phyloP scores from a whole-genome alignment of 108 stramenopile genomes.

The Stephanodiscus triporus region DNA sequence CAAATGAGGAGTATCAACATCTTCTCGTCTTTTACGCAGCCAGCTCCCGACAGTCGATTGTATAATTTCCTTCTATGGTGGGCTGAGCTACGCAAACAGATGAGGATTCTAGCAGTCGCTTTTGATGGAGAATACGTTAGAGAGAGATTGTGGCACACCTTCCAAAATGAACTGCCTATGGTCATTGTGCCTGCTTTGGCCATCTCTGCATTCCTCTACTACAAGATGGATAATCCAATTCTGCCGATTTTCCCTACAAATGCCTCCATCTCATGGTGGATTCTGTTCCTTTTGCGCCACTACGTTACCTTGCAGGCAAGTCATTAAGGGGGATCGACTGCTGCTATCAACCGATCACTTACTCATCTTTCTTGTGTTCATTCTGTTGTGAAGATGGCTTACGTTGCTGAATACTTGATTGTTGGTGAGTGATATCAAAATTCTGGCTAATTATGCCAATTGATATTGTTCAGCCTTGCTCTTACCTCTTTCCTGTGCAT shows the following conservation, averaged over 20 bases:
- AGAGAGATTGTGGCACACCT: constrained; percentile 9
- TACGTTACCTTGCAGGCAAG: constrained; percentile 53
- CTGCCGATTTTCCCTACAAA: constrained; percentile 62
- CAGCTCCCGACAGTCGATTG: constrained; percentile 13
- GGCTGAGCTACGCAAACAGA: constrained; percentile 25
- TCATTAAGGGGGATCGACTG: neutral
- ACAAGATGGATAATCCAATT: constrained; percentile 68
- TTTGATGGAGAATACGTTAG: constrained; percentile 35
- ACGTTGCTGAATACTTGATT: constrained; percentile 59
- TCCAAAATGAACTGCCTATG: constrained; percentile 25
- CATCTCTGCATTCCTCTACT: constrained; percentile 47
- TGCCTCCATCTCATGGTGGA: constrained; percentile 69
- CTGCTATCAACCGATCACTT: neutral
- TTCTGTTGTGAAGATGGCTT: constrained; percentile 31
- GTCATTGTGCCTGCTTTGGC: constrained; percentile 23
- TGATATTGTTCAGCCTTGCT: neutral
- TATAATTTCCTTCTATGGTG: constrained; percentile 23
- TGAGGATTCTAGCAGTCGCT: constrained; percentile 28
- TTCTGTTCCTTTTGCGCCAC: constrained; percentile 68
- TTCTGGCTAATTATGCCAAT: neutral
- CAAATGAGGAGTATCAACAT: neutral
- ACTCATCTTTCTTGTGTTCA: neutral
- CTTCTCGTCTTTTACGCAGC: constrained; percentile 4
- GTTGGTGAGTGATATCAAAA: constrained; percentile 23
- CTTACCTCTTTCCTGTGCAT: neutral